A percentile compares a stretch with the other conserved stretches of the same genome.
phyloP scores from a whole-genome alignment of 139 green algal genomes.

The Chlorella ohadii region DNA sequence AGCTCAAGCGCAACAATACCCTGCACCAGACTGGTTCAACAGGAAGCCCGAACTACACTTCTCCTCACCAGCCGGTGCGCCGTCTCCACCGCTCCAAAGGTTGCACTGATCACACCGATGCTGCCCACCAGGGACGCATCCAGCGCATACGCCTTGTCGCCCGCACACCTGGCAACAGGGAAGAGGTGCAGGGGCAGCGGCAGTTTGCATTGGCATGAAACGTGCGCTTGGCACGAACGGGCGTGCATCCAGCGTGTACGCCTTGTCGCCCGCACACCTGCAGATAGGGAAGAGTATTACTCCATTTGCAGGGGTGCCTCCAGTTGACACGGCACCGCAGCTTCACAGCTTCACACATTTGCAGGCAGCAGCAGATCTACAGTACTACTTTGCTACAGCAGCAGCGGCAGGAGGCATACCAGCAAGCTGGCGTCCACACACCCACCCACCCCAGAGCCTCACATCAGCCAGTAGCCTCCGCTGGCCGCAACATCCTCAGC shows the following conservation, averaged over 20 bases:
- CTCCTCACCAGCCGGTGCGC: constrained; percentile 9
- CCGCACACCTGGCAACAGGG: constrained; percentile 29
- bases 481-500: constrained; percentile 48
- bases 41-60: too few species aligned
- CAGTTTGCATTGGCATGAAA: too few species aligned
- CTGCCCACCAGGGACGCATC: constrained; percentile 50
- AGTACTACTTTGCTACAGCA: too few species aligned
- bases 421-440: neutral
- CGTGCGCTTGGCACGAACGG: too few species aligned
- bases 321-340: too few species aligned
- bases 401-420: neutral
- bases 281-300: too few species aligned
- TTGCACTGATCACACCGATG: constrained; percentile 50
- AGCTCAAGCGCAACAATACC: too few species aligned
- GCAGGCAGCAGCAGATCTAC: too few species aligned
- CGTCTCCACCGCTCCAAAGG: constrained; percentile 42
- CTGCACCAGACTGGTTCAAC: too few species aligned
- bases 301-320: too few species aligned
- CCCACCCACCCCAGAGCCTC: neutral
- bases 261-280: constrained; percentile 45
- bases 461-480: constrained; percentile 62
- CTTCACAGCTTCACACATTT: too few species aligned
- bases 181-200: too few species aligned
- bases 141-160: constrained; percentile 42
- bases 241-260: constrained; percentile 40